Base-by-base conservation (phyloP, 2,329 filamentous ascomycete genomes). In the Acrocalymma vagum region DNA sequence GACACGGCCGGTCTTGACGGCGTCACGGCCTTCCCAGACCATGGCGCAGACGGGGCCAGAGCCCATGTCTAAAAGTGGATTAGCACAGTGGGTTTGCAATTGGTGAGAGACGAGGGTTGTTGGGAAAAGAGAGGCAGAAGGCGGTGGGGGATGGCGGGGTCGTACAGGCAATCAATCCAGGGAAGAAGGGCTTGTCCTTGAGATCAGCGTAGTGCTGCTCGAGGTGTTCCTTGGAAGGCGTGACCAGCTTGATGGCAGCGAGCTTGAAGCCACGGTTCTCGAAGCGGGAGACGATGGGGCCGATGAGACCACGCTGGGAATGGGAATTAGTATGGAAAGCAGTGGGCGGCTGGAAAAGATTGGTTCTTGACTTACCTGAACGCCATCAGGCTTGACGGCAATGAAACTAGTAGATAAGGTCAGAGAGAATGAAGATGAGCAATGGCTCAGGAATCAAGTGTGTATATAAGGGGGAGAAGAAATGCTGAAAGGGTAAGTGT, bases 181-280 rank as follows among this genome's bases (percentile, higher is more conserved):
- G 78, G 88, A 97, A 99, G 88, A 99, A 99, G 69, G 91, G 85
- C 89, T 97, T 97, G 72, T 82, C 83, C 72, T 83, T 83, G 67
- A 99, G 87, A 76, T 99, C 94, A 66, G 83, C 83, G 77, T 99
- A 99, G 87, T 99, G 94, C 79, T 87, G 83, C 89, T 97, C 91
- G 73, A 99, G 91, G 83, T 96, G 94, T 76, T 88, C 90, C 84
- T 95, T 87, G 82, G 82, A 79, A 66, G 94, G 90, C 65, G 86
- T 85, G 75, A 87, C 77, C 68, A 99, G 86, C 90, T 99, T 99
- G 84, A 99, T 90, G 76, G 91, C 94, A 66, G 83, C 91, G 68
- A 99, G 91, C 87, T 97, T 97, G 89, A 89, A 97, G 80, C 92
- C 94, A 72, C 93, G 90, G 80, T 85, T 86, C 90, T 99, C 94